Evolutionary conservation across 2,329 filamentous ascomycete species (phyloP), one percentile per base, ranked within the genome.

Genomic region (Penicillium sp.): DNA sequence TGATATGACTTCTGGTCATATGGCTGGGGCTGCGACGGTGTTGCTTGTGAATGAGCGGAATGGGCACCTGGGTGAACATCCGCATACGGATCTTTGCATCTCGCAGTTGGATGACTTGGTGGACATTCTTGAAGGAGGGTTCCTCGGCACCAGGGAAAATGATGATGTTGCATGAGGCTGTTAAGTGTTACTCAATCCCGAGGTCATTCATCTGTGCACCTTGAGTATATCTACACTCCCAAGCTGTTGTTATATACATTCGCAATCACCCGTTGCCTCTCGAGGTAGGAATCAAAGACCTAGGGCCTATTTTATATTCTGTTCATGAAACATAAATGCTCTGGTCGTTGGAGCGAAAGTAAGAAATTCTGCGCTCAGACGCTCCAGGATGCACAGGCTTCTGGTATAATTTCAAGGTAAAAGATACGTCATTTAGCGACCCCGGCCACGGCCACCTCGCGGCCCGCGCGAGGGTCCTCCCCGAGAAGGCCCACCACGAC

Each of bases 1-100:
- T 71, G 94, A 99, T 70, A 95, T 97, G 85, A 90, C 88, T 7
- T 91, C 93, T 1, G 93, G 94, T 0, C 83, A 88, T 56, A 81
- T 80, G 49, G 93, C 93, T 0, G 93, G 93, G 1, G 91, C 92
- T 1, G 89, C 91, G 32, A 97, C 94, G 0, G 92, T 97, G n/a
- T 70, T 97, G 69, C 78, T 99, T 43, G 82, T 88, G 14, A 95
- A 95, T 67, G 85, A 90, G n/a, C 86, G 83, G n/a, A 96, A 96
- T 69, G 73, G 72, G 52, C 81, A 88, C 60, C 70, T 96, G 54
- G 84, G 81, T 7, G 79, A 83, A 22, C 89, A 95, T 68, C 82
- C 86, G 60, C 84, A 91, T 71, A 95, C 91, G 0, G 91, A 95
- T 72, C 66, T 93, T 43, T 86, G 86, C 10, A 87, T 96, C 48